Evolutionary conservation across 225 moss, liverwort and hornwort species (phyloP).

Genomic region (Pleurozium schreberi): DNA sequence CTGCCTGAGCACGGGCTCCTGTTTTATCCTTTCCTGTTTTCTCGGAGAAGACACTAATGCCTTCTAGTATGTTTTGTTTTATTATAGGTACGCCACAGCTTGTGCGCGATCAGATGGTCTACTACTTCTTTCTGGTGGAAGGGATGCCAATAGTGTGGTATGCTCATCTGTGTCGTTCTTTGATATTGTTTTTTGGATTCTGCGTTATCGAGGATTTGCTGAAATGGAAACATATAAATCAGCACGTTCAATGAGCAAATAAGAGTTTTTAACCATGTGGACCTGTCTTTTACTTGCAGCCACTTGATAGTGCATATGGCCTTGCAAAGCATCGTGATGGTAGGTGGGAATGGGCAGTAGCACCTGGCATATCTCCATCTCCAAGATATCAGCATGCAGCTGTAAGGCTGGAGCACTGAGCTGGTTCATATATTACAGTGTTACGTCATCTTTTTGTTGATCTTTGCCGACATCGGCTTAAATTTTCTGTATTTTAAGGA

Average conservation of each 20-base stretch:
- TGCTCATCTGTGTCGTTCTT: background rate
- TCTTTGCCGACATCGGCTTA: background rate
- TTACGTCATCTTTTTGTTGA: background rate
- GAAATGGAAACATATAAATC: background rate
- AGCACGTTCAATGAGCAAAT: background rate
- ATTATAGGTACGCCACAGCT: conserved; percentile 52
- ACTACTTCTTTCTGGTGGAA: conserved; percentile 55
- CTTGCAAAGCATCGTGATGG: conserved; percentile 71
- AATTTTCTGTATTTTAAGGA: background rate
- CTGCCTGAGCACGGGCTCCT: background rate
- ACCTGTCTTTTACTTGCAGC: conserved; percentile 21
- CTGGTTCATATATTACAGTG: background rate
- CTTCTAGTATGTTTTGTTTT: background rate
- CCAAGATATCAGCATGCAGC: conserved; percentile 67
- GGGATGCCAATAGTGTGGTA: conserved; percentile 66
- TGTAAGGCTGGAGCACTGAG: conserved; percentile 17
- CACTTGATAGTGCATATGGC: conserved; percentile 58
- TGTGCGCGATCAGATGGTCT: conserved; percentile 62
- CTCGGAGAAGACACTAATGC: background rate
- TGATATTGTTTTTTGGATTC: background rate
- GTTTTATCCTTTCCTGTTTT: background rate
- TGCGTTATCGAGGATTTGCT: background rate
- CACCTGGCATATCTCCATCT: conserved; percentile 66
- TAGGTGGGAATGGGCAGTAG: conserved; percentile 69
- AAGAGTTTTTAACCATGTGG: background rate